Conservation (phyloP, 2,329 filamentous ascomycete species). For the Sclerotiophoma versabilis region DNA sequence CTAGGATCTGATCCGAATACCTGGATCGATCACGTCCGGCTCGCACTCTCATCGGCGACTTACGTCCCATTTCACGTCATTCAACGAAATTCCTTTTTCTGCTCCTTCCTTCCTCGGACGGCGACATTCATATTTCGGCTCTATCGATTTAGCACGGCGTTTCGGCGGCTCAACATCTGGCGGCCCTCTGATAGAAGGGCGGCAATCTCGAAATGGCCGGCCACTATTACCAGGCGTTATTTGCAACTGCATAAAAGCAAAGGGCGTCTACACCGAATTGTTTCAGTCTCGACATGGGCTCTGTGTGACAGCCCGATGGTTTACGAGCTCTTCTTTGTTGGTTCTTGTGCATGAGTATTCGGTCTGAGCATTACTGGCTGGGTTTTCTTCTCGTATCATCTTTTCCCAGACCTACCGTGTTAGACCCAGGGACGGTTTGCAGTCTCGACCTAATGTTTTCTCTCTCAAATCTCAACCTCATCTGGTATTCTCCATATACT, state of each 20-base stretch:
- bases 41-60: conserved; percentile 24
- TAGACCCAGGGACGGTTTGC: conserved; percentile 27
- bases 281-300: conserved; percentile 40
- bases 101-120: conserved; percentile 17
- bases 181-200: conserved; percentile 29
- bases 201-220: conserved; percentile 33
- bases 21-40: conserved; percentile 21
- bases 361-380: conserved; percentile 28
- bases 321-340: conserved; percentile 21
- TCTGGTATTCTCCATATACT: conserved; percentile 28
- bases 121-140: conserved; percentile 27
- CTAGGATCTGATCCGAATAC: conserved; percentile 24
- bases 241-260: conserved; percentile 44
- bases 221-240: conserved; percentile 27
- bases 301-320: conserved; percentile 20
- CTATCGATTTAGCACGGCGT: conserved; percentile 48
- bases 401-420: conserved; percentile 10
- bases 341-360: conserved; percentile 3
- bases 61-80: conserved; percentile 15
- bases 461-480: conserved; percentile 23
- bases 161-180: conserved; percentile 32
- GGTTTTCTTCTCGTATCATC: conserved; percentile 29
- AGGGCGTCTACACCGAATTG: conserved; percentile 34
- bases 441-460: conserved; percentile 29
- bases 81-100: conserved; percentile 15